Conservation (phyloP, 345 rosid genomes). For the Syzygium aromaticum region DNA sequence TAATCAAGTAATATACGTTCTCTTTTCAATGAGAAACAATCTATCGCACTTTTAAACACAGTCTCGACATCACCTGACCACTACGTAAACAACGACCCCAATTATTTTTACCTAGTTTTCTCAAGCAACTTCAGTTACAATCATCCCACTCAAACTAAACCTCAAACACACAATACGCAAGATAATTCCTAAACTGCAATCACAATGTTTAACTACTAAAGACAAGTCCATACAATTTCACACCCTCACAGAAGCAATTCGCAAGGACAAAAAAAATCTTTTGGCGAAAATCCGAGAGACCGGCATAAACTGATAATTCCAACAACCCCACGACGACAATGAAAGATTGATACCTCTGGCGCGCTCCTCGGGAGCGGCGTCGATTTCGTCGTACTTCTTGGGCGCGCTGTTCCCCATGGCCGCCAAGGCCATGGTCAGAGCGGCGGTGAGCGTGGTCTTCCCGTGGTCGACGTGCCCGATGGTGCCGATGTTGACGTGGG, state of each 20-base stretch:
- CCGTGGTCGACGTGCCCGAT: slow-evolving; percentile 99
- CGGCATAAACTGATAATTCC: neutral
- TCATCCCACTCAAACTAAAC: neutral
- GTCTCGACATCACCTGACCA: neutral
- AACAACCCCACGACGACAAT: neutral
- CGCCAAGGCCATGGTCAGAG: slow-evolving; percentile 98
- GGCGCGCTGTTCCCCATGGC: slow-evolving; percentile 65
- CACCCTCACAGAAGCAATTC: neutral
- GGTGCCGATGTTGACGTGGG: slow-evolving; percentile 94
- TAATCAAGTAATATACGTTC: neutral
- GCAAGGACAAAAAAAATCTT: neutral
- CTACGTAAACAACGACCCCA: neutral
- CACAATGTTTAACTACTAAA: neutral
- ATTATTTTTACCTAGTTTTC: neutral
- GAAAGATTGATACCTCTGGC: slow-evolving; percentile 72
- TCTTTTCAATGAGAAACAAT: neutral
- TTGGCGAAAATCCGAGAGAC: neutral
- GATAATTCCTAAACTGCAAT: neutral
- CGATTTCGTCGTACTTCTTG: slow-evolving; percentile 93
- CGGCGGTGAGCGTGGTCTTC: slow-evolving; percentile 95
- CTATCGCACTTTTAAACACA: neutral
- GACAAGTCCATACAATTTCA: neutral
- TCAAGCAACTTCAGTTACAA: neutral
- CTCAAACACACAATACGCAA: neutral
- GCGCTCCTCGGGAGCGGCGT: slow-evolving; percentile 96